Evolutionary conservation across 352 stramenopile species (phyloP), one percentile per base, ranked within the genome.

Genomic region (Phytopythium cucurbitacearum): DNA sequence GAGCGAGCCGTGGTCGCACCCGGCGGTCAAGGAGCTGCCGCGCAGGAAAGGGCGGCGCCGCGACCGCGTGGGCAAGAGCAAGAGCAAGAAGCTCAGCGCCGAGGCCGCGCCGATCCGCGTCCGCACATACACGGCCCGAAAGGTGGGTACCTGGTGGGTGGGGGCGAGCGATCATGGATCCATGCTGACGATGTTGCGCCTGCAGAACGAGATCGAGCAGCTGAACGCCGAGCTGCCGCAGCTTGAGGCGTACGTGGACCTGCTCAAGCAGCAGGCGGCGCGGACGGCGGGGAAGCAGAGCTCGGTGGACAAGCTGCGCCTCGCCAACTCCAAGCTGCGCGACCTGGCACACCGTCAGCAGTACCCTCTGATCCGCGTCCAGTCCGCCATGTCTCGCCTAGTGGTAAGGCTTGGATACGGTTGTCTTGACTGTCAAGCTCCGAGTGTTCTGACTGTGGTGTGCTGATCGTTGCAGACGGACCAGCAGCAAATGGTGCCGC

Each of bases 191-290:
- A 42, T 38, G 56, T 48, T 60, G 41, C 32, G 51, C 43, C 56
- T 51, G n/a, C 59, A 67, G 64, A 65, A 71, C 51, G 64, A 65
- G 51, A 71, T 68, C 28, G 59, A 71, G 35, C 45, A 53, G 11
- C 42, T 71, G 7, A 43, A 34, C 21, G 51, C 47, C 13, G 59
- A 71, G 39, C 51, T 71, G 10, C 64, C 59, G 7, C 46, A 48
- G 12, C 64, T 71, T 8, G 64, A 71, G 39, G 59, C 59, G 5
- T 65, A 68, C 41, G 64, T 68, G 5, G 64, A 71, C 56, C 68
- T 62, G 40, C 64, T 71, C 38, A 68, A 71, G 49, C 64, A 68
- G 51, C 46, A 71, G 32, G 64, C 59, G 6, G 64, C 56, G 42
- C 62, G 51, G 10, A 53, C 56, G 33, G 65, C 58, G 51, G 64